A percentile compares a stretch with the other conserved stretches of the same genome.
phyloP scores from a whole-genome alignment of 208 protist species.

The Sergeia podlipaevii region DNA sequence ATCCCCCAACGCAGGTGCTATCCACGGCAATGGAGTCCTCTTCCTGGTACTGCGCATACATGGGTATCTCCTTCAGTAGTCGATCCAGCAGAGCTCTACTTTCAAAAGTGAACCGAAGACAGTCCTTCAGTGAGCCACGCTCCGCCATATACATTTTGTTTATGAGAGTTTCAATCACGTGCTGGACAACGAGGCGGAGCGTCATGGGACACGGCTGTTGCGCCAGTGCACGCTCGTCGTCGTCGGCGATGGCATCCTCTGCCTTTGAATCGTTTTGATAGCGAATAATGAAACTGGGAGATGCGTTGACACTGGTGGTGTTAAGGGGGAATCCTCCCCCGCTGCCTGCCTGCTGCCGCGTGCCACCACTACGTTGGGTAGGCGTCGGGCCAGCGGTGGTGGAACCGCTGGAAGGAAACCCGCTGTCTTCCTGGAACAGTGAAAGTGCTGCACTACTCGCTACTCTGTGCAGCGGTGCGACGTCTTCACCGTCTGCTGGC shows the following conservation, averaged over 20 bases:
- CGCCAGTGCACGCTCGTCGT: conserved; percentile 56
- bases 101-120: conserved; percentile 80
- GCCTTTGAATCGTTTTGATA: not conserved
- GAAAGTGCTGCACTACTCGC: not conserved
- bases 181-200: conserved; percentile 70
- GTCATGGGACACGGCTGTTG: conserved; percentile 78
- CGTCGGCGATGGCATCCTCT: conserved; percentile 4
- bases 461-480: not conserved
- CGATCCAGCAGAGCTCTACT: conserved; percentile 70
- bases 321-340: not conserved
- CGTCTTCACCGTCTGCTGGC: not conserved
- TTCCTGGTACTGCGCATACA: conserved; percentile 52
- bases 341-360: not conserved
- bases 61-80: conserved; percentile 80
- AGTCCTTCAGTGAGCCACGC: conserved; percentile 64
- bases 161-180: conserved; percentile 49
- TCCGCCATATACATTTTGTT: conserved; percentile 74
- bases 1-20: not conserved
- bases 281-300: not conserved
- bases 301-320: not conserved
- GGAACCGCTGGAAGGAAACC: too few species aligned
- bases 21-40: conserved; percentile 3
- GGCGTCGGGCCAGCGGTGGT: too few species aligned
- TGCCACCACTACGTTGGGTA: too few species aligned
- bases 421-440: not conserved